A percentile compares a stretch with the other conserved stretches of the same genome.
These are phyloP conservation scores for Lanmaoa rubissima DNA, from an alignment of 768 basidiomycete genomes.

Conservation along the genomic window DNA sequence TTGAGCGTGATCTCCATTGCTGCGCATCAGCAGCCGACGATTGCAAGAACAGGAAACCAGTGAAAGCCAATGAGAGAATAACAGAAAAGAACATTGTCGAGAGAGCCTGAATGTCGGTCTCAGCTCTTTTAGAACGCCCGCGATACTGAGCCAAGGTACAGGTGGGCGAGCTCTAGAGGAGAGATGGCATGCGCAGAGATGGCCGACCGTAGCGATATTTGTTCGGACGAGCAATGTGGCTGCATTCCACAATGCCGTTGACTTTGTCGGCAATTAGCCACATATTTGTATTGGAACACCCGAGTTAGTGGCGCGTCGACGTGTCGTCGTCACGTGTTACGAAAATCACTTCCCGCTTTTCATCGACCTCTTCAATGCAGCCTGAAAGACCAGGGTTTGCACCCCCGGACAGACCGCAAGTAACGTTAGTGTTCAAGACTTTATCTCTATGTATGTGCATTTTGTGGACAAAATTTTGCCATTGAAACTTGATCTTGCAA, in stretches of 20 bases:
- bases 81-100: conserved; percentile 8
- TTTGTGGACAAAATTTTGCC: background rate
- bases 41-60: conserved; percentile 2
- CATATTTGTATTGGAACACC: conserved; percentile 3
- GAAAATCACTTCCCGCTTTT: conserved; percentile 17
- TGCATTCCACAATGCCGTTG: conserved; percentile 26
- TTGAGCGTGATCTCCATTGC: conserved; percentile 51
- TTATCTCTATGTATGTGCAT: background rate
- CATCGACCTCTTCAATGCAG: background rate
- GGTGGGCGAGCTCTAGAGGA: background rate
- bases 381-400: too few species aligned
- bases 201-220: background rate
- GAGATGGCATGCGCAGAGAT: conserved; percentile 1
- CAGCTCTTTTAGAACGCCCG: conserved; percentile 1
- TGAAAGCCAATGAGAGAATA: conserved; percentile 11
- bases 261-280: conserved; percentile 22
- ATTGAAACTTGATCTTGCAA: background rate
- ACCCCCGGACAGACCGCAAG: background rate
- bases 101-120: background rate
- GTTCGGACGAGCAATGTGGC: conserved; percentile 7
- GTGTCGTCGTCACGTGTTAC: conserved; percentile 28
- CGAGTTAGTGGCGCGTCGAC: conserved; percentile 1
- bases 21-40: conserved; percentile 40
- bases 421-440: background rate
- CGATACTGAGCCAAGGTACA: background rate